Evolutionary conservation across 805 yeast species (phyloP).

Genomic region (Wickerhamomyces strasburgensis): DNA sequence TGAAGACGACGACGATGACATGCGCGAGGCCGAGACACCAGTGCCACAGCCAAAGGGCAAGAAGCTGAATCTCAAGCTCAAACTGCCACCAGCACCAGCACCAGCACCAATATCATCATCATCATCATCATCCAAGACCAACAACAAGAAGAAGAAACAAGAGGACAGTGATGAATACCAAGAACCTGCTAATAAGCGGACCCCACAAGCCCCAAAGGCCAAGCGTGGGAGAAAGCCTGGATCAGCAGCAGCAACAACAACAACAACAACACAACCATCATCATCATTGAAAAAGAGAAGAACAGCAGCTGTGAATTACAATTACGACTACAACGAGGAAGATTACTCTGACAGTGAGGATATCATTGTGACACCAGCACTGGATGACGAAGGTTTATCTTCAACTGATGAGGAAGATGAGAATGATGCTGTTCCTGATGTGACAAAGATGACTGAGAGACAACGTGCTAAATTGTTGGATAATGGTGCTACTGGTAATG

Average conservation of each 20-base stretch:
- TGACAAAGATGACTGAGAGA: conserved; percentile 27
- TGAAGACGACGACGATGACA: conserved; percentile 13
- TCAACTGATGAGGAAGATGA: conserved; percentile 18
- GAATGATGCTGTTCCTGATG: conserved; percentile 10
- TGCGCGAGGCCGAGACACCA: conserved; percentile 4
- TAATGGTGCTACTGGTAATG: neutral
- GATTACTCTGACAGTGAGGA: conserved; percentile 25
- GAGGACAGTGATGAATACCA: conserved; percentile 1
- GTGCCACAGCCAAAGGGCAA: conserved; percentile 7
- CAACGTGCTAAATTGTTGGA: conserved; percentile 21
- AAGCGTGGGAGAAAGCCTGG: neutral
- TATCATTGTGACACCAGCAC: conserved; percentile 22
- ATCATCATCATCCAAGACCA: conserved; percentile 1
- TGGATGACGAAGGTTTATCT: conserved; percentile 21
- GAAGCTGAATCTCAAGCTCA: conserved; percentile 16
- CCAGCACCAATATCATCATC: conserved; percentile 1
- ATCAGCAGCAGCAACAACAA: neutral
- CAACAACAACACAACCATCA: neutral
- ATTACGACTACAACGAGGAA: conserved; percentile 19
- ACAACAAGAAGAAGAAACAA: conserved; percentile 3
- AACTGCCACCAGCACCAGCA: conserved; percentile 8
- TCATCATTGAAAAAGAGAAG: neutral
- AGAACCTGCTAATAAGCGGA: no score
- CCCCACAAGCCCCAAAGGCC: no score
- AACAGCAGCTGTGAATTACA: conserved; percentile 5